Evolutionary conservation across 2,329 filamentous ascomycete genomes (phyloP), one percentile per base, ranked within the genome.

Genomic region (Verticillium longisporum): DNA sequence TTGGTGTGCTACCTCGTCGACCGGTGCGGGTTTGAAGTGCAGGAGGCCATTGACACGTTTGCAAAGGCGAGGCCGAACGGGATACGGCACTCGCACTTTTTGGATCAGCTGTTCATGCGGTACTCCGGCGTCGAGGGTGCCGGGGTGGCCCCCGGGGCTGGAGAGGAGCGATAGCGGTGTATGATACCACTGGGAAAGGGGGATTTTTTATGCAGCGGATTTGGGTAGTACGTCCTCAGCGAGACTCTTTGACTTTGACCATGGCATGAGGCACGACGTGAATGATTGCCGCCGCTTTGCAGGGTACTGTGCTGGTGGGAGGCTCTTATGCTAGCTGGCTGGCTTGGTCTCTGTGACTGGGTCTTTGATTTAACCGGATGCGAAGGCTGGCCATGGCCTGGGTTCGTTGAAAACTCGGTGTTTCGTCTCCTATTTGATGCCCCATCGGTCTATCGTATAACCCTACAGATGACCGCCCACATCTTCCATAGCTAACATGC

Each of bases 1-100:
- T 86, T 98, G 58, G 89, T 91, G 36, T 92, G 88, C 69, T 98
- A 97, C 70, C 79, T 98, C n/a, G 88, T 97, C 14, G 92, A 97
- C 76, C 81, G 86, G 56, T 84, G 89, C 66, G 87, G 85, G 0
- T 93, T 85, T 68, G 78, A 78, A 26, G 84, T 97, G 1, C 84
- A 90, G 68, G 86, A 89, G 60, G 94, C 94, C 1, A 87, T 98
- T 63, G 86, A 91, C 59, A 83, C 87, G 63, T 98, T 98, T 75
- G 86, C 86, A 18, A 75, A 76, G 66, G 84, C 85, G 61, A 80
- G 93, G 60, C 86, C 91, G 4, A 91, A 91, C 15, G 94, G 94
- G 0, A 97, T 98, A 68, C 87, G 90, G 60, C 94, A 98, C 73
- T 88, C 86, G 18, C 91, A 97, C 73, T 98, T 98, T 68, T 80